Base-by-base conservation (phyloP, 345 rosid species). In the Citrus cavaleriei region DNA sequence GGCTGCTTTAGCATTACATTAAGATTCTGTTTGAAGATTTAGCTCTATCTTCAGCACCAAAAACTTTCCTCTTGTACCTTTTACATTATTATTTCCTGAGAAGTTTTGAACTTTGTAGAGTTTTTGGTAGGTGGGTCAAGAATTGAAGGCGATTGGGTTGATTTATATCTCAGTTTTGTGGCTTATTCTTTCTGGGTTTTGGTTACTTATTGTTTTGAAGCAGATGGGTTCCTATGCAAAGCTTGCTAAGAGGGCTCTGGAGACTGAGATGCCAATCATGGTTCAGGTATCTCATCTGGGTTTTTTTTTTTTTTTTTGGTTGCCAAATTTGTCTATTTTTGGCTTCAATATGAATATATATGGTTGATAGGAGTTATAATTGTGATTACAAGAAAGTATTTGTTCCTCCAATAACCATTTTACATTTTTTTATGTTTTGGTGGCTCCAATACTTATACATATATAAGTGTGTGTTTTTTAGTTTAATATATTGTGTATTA, bases 241-340 rank as follows among this genome's bases (percentile, higher is more conserved):
- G 91, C 97, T 96, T 81, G 97, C 99, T 35, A 91, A 77, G 82
- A 93, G 99, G 84, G 84, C 91, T 34, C 27, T 93, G 86, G 95
- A 86, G 79, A 96, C 98, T 28, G 92, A 96, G 54, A 86, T 85
- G 84, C 98, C 98, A 14, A 79, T 96, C 74, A 96, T 96, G 99
- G 87, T 89, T 85, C 79, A 94, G 98, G 98, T 96, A 73, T 38
- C 49, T 40, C 60, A 63, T 68, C 70, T 73, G 75, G 72, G 54
- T n/a, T n/a, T 4, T 49, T 72, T 77, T 61, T n/a, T n/a, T 19
- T 67, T 80, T 65, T 73, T 34, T 34, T 34, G 34, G 34, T 34
- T 34, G 5, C 55, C 40, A 7, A 40, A 70, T 60, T 61, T 61
- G 55, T 73, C 54, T 67, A 19, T 35, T 49, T 57, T 25, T 61